These are phyloP conservation scores for Graphium sp. DNA, from an alignment of 2,329 filamentous ascomycete genomes.

Conservation along the genomic window DNA sequence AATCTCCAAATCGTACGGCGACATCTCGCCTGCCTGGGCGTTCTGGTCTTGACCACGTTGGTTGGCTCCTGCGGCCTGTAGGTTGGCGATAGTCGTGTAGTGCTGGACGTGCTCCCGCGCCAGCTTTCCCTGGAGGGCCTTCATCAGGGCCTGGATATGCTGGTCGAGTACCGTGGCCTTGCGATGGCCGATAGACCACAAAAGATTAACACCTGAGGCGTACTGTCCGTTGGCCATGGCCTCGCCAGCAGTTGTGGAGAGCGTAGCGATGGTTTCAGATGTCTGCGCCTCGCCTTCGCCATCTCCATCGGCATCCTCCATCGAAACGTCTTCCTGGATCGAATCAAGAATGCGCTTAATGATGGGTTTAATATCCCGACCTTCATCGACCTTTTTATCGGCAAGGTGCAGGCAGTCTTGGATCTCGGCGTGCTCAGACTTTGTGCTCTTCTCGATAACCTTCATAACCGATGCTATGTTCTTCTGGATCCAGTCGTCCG, in stretches of 20 bases:
- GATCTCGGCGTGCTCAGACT: constrained; percentile 77
- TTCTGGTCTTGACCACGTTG: constrained; percentile 34
- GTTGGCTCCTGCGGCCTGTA: constrained; percentile 25
- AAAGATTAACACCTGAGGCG: constrained; percentile 75
- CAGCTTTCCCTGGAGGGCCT: constrained; percentile 79
- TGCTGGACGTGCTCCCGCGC: constrained; percentile 83
- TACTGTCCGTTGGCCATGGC: constrained; percentile 68
- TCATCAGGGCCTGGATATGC: constrained; percentile 80
- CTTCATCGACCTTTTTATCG: constrained; percentile 53
- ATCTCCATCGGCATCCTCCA: constrained; percentile 67
- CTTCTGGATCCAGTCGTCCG: constrained; percentile 77
- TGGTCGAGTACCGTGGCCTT: constrained; percentile 78
- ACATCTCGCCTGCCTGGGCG: constrained; percentile 33
- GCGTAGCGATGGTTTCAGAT: constrained; percentile 71
- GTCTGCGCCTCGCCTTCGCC: constrained; percentile 66
- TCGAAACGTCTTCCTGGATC: constrained; percentile 61
- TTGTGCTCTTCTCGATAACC: constrained; percentile 75
- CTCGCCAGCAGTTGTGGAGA: constrained; percentile 78
- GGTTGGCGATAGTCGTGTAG: constrained; percentile 40
- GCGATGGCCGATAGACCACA: constrained; percentile 80
- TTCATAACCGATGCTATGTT: constrained; percentile 68
- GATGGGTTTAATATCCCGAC: constrained; percentile 55
- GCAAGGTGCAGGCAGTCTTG: constrained; percentile 78
- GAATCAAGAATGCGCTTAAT: constrained; percentile 75
- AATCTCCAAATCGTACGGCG: constrained; percentile 68